A percentile compares a stretch with the other conserved stretches of the same genome.
Evolutionary conservation across 768 basidiomycete species (phyloP).

Genomic region (Suillus fuscotomentosus): DNA sequence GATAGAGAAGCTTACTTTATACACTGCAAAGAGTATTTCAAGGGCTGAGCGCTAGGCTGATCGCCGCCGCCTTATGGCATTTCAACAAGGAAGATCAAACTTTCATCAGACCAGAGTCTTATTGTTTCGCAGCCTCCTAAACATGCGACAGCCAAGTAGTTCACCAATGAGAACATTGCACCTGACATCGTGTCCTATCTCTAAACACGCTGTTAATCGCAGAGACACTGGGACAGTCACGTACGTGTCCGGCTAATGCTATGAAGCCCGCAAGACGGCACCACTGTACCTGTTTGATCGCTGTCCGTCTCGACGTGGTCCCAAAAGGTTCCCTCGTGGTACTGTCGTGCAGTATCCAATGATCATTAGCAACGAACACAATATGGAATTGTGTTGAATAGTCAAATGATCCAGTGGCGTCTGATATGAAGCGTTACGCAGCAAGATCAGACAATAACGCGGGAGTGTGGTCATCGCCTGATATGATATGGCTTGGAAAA

Average conservation of each 20-base stretch:
- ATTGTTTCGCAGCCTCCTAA: neutral
- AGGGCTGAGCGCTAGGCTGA: neutral
- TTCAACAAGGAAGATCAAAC: neutral
- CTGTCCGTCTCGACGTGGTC: too few relatives aligned
- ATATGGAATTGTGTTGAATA: slow-evolving; percentile 12
- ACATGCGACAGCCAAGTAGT: neutral
- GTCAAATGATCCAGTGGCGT: slow-evolving; percentile 34
- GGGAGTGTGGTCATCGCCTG: slow-evolving; percentile 8
- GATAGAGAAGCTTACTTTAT: neutral
- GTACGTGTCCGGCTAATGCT: too few relatives aligned
- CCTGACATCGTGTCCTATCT: too few relatives aligned
- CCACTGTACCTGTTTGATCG: too few relatives aligned
- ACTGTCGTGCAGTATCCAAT: too few relatives aligned
- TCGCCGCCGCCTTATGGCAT: neutral
- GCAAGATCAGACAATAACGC: slow-evolving; percentile 22
- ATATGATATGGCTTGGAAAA: slow-evolving; percentile 24
- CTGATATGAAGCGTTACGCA: slow-evolving; percentile 30
- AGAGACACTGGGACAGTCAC: too few relatives aligned
- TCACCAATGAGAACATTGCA: too few relatives aligned
- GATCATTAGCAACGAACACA: slow-evolving; percentile 34
- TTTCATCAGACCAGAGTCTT: too few relatives aligned
- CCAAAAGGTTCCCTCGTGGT: too few relatives aligned
- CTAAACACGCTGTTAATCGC: too few relatives aligned
- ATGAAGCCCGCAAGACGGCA: too few relatives aligned
- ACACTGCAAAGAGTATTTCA: neutral